These are phyloP conservation scores for Ophiostoma sp. DNA, from an alignment of 2,329 filamentous ascomycete species.

Conservation along the genomic window DNA sequence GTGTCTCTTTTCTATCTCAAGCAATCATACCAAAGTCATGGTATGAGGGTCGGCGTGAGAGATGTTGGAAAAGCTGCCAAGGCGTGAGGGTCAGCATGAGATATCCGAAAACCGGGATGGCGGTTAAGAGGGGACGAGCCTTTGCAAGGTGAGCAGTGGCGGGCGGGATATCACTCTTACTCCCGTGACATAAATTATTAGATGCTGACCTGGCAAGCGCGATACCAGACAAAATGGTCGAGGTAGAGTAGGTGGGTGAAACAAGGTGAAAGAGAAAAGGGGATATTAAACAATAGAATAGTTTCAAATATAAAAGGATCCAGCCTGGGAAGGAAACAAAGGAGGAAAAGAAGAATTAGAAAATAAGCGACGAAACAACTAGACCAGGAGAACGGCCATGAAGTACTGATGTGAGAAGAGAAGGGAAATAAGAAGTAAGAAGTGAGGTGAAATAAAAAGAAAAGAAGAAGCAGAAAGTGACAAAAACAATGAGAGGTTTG, in stretches of 20 bases:
- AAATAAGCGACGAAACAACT: background rate
- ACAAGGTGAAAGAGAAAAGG: background rate
- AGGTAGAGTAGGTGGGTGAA: background rate
- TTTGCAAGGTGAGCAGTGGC: background rate
- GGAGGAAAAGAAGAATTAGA: background rate
- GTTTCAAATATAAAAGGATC: background rate
- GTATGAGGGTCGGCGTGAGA: background rate
- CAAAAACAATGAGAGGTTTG: background rate
- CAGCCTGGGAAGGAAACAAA: slow-evolving; percentile 12
- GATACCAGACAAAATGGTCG: background rate
- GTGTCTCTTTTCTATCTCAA: background rate
- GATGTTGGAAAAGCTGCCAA: background rate
- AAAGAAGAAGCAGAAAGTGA: background rate
- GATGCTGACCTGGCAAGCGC: slow-evolving; percentile 17
- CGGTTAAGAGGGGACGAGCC: background rate
- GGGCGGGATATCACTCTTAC: slow-evolving; percentile 3
- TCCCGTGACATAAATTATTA: background rate
- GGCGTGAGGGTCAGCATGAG: background rate
- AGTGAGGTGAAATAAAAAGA: background rate
- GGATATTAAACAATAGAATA: slow-evolving; percentile 16
- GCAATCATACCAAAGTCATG: slow-evolving; percentile 10
- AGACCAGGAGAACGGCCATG: background rate
- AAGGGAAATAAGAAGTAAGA: background rate
- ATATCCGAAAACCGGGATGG: background rate
- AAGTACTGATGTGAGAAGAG: background rate